These are phyloP conservation scores for Trametes sp. DNA, from an alignment of 1,284 basidiomycete genomes.

Conservation along the genomic window DNA sequence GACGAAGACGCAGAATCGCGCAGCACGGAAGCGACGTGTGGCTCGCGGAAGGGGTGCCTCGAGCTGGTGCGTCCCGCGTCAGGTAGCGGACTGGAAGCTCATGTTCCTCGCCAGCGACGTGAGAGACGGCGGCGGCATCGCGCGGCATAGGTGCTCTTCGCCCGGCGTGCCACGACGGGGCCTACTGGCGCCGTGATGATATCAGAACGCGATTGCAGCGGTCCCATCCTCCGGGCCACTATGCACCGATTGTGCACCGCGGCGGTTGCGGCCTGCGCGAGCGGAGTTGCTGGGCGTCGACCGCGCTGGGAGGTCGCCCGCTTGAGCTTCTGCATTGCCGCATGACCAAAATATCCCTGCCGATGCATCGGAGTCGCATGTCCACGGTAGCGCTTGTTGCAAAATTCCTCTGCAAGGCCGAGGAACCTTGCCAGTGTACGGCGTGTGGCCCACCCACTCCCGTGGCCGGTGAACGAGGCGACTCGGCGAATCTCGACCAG, in stretches of 20 bases:
- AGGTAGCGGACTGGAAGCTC: constrained; percentile 4
- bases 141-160: neutral
- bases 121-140: neutral
- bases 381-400: neutral
- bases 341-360: neutral
- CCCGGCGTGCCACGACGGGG: neutral
- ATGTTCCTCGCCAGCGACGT: neutral
- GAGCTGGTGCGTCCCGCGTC: neutral
- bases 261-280: neutral
- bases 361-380: neutral
- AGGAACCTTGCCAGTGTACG: neutral
- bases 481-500: neutral
- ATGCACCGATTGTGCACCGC: neutral
- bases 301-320: neutral
- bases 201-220: neutral
- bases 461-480: neutral
- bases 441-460: neutral
- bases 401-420: neutral
- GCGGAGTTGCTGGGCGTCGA: neutral
- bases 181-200: neutral
- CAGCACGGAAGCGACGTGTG: constrained; percentile 12
- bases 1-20: neutral
- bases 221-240: neutral
- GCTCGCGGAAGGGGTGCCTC: neutral
- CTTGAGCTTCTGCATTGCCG: neutral